Conservation (phyloP, 371 early-diverging fungal genomes). For the Rhizopus arrhizus region DNA sequence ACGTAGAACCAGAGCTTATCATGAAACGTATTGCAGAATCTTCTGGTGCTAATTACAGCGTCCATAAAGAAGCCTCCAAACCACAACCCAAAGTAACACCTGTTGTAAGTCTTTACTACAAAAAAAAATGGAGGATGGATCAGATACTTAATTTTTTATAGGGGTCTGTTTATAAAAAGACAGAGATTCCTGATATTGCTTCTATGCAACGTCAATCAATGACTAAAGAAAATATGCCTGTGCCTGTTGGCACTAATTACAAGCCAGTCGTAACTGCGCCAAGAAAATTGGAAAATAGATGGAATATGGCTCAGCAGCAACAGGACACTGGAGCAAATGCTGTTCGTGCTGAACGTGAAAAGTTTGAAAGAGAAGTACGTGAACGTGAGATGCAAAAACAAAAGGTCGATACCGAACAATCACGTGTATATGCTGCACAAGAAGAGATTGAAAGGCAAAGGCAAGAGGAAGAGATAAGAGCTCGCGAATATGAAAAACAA, state of each 20-base stretch:
- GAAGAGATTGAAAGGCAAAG: constrained; percentile 42
- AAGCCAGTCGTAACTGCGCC: constrained; percentile 52
- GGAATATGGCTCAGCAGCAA: constrained; percentile 32
- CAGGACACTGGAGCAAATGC: constrained; percentile 37
- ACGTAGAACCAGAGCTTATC: constrained; percentile 81
- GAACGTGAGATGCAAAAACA: constrained; percentile 53
- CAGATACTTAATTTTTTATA: constrained; percentile 11
- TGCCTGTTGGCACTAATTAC: constrained; percentile 48
- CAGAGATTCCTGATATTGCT: constrained; percentile 66
- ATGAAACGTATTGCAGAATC: constrained; percentile 84
- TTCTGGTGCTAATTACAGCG: constrained; percentile 88
- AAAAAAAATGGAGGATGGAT: no score
- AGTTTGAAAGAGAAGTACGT: constrained; percentile 53
- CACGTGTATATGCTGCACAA: constrained; percentile 25
- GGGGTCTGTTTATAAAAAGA: constrained; percentile 67
- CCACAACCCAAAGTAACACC: constrained; percentile 48
- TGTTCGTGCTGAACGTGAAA: constrained; percentile 55
- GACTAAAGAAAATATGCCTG: constrained; percentile 58
- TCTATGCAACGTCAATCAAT: constrained; percentile 63
- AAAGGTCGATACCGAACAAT: constrained; percentile 3
- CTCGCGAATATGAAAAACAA: constrained; percentile 8
- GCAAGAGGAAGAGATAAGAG: constrained; percentile 31
- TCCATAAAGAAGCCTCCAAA: constrained; percentile 65
- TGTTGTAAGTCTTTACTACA: constrained; percentile 42
- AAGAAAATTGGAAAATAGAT: constrained; percentile 44